phyloP scores from a whole-genome alignment of 345 rosid species.

The Citrus sp. region DNA sequence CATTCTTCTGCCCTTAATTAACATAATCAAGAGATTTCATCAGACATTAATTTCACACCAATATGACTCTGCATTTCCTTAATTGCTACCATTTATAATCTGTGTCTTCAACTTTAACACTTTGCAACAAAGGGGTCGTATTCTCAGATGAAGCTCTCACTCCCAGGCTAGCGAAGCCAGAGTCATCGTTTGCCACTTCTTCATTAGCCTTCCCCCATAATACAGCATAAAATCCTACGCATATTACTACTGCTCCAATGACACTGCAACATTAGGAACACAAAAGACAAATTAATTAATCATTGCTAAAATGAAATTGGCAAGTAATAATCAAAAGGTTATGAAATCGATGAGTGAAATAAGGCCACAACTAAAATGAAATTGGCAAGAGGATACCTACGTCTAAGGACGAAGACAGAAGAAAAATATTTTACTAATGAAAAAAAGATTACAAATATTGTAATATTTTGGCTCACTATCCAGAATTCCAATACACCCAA shows the following conservation, averaged over 20 bases:
- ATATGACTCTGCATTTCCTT: not conserved
- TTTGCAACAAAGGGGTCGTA: not conserved
- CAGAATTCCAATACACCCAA: too few relatives aligned
- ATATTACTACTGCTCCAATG: slow-evolving; percentile 9
- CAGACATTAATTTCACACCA: not conserved
- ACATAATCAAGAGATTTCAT: not conserved
- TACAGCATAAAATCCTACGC: slow-evolving; percentile 9
- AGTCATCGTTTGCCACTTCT: not conserved
- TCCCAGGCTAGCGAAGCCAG: not conserved
- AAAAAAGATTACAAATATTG: too few relatives aligned
- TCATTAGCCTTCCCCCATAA: slow-evolving; percentile 16
- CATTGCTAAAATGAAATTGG: not conserved
- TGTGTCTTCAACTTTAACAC: not conserved
- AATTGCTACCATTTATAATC: not conserved
- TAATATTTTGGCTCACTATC: too few relatives aligned
- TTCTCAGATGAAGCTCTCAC: not conserved
- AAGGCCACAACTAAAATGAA: too few relatives aligned
- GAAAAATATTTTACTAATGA: rapidly evolving
- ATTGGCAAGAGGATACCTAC: too few relatives aligned
- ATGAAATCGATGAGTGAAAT: too few relatives aligned
- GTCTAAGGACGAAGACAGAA: too few relatives aligned
- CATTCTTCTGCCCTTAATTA: not conserved
- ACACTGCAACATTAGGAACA: slow-evolving; percentile 4
- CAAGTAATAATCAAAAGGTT: too few relatives aligned
- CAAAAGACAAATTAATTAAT: not conserved